Base-by-base conservation (phyloP, 768 basidiomycete genomes). In the Pilatotrama ljubarskyi region DNA sequence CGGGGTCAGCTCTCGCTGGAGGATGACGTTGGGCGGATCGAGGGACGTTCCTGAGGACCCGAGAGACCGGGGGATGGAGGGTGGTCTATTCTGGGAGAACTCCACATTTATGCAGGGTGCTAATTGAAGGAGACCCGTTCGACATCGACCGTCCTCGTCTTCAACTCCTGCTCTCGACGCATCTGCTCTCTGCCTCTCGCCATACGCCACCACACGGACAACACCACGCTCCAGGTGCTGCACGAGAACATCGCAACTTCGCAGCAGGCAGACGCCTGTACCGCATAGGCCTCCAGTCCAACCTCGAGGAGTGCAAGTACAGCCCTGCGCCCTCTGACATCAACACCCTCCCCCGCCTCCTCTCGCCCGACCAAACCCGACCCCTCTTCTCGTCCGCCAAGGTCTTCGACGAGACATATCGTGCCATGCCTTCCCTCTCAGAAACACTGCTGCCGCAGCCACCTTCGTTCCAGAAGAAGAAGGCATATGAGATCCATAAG, bases 391-490 rank as follows among this genome's bases (percentile, higher is more conserved):
- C 38, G 10, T 29, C 13, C 25, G 46, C 37, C 38, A 49, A 26
- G n/a, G 18, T 43, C 49, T 32, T 18, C 26, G 20, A 32, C 55
- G 37, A 38, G 20, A n/a, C 32, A 18, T 2, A 8, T 18, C 9
- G 15, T 44, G 20, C 41, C 32, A 66, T 66, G 65, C 40, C 52
- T 32, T 43, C 57, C 8, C 47, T 66, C 40, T 57, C 55, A 15
- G 65, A 66, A 42, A 46, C 62, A 38, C 54, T 96, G 20, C 79
- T 95, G 3, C 85, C 87, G 0, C 93, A 96, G 68, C 95, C 95
- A 0, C 80, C 90, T 0, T 93, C 90, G 56, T 95, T 91, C 71
- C 74, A 71, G 63, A 95, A 95, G 82, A 97, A 96, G 80, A 91
- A 89, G 73, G 70, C 78, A 22, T 93, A 93, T 66, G 87, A 87